A percentile compares a stretch with the other conserved stretches of the same genome.
phyloP scores from a whole-genome alignment of 345 rosid species.

The Citrus maxima region DNA sequence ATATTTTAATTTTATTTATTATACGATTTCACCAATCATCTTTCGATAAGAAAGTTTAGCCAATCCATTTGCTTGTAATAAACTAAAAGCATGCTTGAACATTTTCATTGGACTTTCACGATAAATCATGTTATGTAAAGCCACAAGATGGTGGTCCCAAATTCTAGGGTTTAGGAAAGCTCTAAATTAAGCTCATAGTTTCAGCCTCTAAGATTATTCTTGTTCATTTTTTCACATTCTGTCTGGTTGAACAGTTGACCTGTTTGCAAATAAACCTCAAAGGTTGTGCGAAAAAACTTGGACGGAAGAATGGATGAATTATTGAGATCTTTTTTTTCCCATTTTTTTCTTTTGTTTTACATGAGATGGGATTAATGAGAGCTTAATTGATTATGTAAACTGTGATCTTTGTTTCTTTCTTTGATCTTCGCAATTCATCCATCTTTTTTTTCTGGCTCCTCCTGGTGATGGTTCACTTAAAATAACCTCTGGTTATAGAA shows the following conservation, averaged over 20 bases:
- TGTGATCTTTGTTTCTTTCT: background rate
- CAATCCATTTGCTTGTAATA: constrained; percentile 19
- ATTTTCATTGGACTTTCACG: constrained; percentile 54
- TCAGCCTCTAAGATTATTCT: constrained; percentile 30
- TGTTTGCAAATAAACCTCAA: background rate
- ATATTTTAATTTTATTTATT: constrained; percentile 14
- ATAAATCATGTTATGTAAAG: constrained; percentile 48
- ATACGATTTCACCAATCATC: constrained; percentile 23
- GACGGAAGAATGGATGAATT: background rate
- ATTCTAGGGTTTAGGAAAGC: constrained; percentile 47
- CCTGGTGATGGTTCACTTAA: background rate
- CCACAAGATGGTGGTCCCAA: constrained; percentile 67
- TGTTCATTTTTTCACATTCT: constrained; percentile 10
- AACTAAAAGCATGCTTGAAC: constrained; percentile 56
- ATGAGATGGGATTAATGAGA: background rate
- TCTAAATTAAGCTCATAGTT: constrained; percentile 26
- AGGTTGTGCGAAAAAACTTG: background rate
- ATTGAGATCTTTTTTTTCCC: background rate
- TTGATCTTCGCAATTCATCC: background rate
- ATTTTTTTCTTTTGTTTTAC: background rate
- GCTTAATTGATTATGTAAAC: background rate
- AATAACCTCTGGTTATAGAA: background rate
- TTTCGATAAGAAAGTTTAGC: constrained; percentile 35
- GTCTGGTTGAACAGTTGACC: background rate
- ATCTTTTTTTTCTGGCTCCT: background rate